Base-by-base conservation (phyloP, 176 grass and related monocot genomes). In the Bothriochloa decipiens region DNA sequence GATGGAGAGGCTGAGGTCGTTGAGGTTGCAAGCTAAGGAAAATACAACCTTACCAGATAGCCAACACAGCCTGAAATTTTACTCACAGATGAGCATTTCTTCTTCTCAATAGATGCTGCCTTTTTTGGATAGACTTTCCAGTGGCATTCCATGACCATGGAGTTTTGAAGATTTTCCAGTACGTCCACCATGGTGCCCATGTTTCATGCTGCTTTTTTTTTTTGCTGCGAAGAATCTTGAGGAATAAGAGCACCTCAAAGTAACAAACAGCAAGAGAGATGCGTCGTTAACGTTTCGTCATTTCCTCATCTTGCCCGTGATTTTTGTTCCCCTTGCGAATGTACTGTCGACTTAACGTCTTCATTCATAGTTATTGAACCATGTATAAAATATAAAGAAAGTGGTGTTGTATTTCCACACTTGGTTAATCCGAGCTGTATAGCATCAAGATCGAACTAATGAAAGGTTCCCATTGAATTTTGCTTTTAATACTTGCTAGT, bases 1-100 rank as follows among this genome's bases (percentile, higher is more conserved):
- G 92, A 97, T 46, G 76, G 88, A 76, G 92, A 97, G 87, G 82
- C 76, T 39, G 89, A 97, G 67, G 72, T 77, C 36, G 82, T 90
- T 88, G 92, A 92, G 85, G 83, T 92, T 52, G 83, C 85, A 52
- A 87, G 85, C 82, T 92, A 65, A 97, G 66, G 65, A 67, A 82
- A 47, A 47, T 16, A 9, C 23, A 50, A 46, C 68, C n/a, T 81
- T 71, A 29, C 41, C 52, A 81, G 80, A 68, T 70, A 71, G 74
- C 46, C 42, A 64, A 14, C 65, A 13, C 22, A 81, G 47, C 7
- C 76, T 64, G 68, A 77, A 82, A 37, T 46, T n/a, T 86, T 73
- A 78, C 26, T 66, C 37, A 78, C 74, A 86, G 28, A 83, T 68
- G 80, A 86, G 68, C 27, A 47, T 46, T 60, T 74, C 58, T 73